A percentile compares a stretch with the other conserved stretches of the same genome.
phyloP scores from a whole-genome alignment of 768 basidiomycete genomes.

The Boletus rubroflammeus region DNA sequence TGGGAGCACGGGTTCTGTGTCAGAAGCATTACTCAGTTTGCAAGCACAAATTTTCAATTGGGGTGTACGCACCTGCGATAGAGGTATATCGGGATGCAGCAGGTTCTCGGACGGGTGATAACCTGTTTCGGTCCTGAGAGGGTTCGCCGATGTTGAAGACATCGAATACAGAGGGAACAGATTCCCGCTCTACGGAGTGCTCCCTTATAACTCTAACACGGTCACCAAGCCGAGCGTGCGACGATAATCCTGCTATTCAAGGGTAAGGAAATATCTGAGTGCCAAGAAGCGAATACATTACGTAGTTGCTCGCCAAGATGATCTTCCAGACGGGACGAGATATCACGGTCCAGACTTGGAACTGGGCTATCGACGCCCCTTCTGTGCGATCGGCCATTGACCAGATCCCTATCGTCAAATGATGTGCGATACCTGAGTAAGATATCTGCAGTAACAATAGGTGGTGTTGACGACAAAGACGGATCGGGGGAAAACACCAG shows the following conservation, averaged over 20 bases:
- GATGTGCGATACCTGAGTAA: slow-evolving; percentile 12
- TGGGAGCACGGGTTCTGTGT: slow-evolving; percentile 16
- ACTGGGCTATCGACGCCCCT: slow-evolving; percentile 4
- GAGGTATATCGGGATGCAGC: slow-evolving; percentile 7
- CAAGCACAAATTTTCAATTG: neutral
- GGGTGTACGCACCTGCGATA: slow-evolving; percentile 10
- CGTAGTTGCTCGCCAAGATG: slow-evolving; percentile 7
- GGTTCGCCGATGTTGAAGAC: slow-evolving; percentile 27
- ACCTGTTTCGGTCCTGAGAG: slow-evolving; percentile 17
- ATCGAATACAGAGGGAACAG: slow-evolving; percentile 27
- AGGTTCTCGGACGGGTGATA: slow-evolving; percentile 9
- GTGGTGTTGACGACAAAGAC: slow-evolving; percentile 5
- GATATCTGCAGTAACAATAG: slow-evolving; percentile 17
- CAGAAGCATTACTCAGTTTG: slow-evolving; percentile 1
- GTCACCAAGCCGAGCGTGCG: slow-evolving; percentile 8
- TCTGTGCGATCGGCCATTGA: slow-evolving; percentile 3
- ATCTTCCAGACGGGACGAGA: slow-evolving; percentile 6
- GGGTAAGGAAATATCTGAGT: neutral
- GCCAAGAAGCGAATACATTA: slow-evolving; percentile 1
- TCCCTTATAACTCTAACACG: slow-evolving; percentile 21
- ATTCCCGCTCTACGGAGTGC: slow-evolving; percentile 20
- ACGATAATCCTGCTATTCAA: neutral
- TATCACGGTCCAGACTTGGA: slow-evolving; percentile 1
- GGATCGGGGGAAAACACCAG: slow-evolving; percentile 21
- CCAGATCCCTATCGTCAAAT: neutral